A percentile compares a stretch with the other conserved stretches of the same genome.
Evolutionary conservation across 257 asterid species (phyloP).

Genomic region (Lavandula angustifolia): DNA sequence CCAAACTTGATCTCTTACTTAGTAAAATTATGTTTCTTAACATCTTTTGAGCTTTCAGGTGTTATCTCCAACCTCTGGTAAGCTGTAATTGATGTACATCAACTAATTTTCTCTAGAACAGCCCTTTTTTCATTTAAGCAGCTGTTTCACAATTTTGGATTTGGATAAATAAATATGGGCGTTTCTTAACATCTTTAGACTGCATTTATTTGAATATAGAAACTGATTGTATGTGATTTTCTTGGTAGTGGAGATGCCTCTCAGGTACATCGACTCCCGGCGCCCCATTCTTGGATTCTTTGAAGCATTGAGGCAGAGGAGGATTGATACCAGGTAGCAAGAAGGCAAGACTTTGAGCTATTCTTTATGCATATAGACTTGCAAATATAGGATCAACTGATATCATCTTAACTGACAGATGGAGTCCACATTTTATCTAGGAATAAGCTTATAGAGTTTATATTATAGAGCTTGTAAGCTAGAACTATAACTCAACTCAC

Average conservation of each 20-base stretch:
- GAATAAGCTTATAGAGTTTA: background rate
- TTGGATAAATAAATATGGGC: background rate
- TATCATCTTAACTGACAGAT: background rate
- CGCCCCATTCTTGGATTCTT: slow-evolving; percentile 11
- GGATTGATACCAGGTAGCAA: slow-evolving; percentile 1
- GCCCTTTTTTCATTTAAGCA: background rate
- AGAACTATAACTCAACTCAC: background rate
- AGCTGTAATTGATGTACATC: background rate
- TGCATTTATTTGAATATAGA: background rate
- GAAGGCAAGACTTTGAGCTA: background rate
- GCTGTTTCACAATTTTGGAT: background rate
- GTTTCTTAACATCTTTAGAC: background rate
- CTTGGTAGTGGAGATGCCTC: slow-evolving; percentile 11
- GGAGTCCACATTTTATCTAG: slow-evolving; percentile 19
- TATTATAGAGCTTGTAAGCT: background rate
- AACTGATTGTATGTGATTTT: slow-evolving; percentile 13
- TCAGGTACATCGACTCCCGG: background rate
- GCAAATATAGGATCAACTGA: slow-evolving; percentile 3
- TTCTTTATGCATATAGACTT: background rate
- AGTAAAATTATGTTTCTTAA: background rate
- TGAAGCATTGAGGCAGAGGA: slow-evolving; percentile 10
- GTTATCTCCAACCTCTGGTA: background rate
- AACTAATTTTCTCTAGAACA: background rate
- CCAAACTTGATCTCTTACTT: background rate
- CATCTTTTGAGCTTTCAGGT: background rate